Conservation (phyloP, 331 rosid species). For the Cydonia oblonga region DNA sequence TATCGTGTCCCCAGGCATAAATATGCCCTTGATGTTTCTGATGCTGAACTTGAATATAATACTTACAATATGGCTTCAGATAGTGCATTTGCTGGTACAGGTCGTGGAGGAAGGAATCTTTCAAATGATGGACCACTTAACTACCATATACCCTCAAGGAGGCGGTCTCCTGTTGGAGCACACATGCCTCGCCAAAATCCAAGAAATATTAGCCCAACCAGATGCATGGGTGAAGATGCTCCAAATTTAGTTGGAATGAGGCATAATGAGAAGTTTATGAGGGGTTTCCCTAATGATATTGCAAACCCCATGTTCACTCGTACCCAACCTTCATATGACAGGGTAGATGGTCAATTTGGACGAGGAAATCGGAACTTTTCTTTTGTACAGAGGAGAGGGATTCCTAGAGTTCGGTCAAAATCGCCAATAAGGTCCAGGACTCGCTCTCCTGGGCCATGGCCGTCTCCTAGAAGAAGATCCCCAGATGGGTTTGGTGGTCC, state of each 20-base stretch:
- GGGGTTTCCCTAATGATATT: conserved; percentile 43
- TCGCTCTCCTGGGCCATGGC: conserved; percentile 81
- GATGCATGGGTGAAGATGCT: conserved; percentile 47
- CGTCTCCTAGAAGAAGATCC: conserved; percentile 73
- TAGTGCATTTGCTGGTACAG: conserved; percentile 46
- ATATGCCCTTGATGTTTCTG: conserved; percentile 39
- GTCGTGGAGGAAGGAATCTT: conserved; percentile 56
- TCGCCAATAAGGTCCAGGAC: conserved; percentile 67
- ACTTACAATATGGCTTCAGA: conserved; percentile 36
- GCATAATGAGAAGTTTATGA: conserved; percentile 49
- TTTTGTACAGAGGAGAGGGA: conserved; percentile 51
- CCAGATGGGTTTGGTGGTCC: conserved; percentile 75
- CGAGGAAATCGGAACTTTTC: conserved; percentile 62
- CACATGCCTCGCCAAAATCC: conserved; percentile 49
- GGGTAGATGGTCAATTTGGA: conserved; percentile 42
- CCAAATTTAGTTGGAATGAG: conserved; percentile 50
- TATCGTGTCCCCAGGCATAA: conserved; percentile 55
- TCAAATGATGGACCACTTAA: conserved; percentile 39
- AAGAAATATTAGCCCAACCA: conserved; percentile 49
- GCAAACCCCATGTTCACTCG: conserved; percentile 38
- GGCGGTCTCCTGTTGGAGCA: conserved; percentile 56
- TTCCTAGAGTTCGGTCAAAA: conserved; percentile 47
- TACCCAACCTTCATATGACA: conserved; percentile 47
- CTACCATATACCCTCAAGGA: conserved; percentile 49
- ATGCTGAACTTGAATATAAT: conserved; percentile 44